Base-by-base conservation (phyloP, 1,284 basidiomycete species). In the Cutaneotrichosporon cavernicola region DNA sequence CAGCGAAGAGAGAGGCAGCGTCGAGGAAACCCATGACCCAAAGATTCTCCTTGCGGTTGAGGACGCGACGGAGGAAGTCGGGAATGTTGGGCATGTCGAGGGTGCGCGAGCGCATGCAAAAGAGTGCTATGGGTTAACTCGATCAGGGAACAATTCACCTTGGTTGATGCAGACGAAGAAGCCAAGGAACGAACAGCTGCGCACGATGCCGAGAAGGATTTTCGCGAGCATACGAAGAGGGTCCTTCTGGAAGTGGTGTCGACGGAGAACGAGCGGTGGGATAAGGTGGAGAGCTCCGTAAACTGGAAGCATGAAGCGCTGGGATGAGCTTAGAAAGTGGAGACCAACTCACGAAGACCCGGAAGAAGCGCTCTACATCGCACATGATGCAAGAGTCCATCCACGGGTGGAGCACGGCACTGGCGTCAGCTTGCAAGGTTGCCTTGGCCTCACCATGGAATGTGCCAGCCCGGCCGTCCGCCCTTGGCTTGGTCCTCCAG, bases 251-350 rank as follows among this genome's bases (percentile, higher is more conserved):
- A 80, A 69, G 31, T 73, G 69, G 50, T 77, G 71, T 10, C 80
- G 76, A 16, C 90, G 90, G 78, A 95, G 91, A 18, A 94, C 81
- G 13, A 94, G 80, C 65, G 88, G 84, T 0, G 96, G 96, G 38
- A 97, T 88, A 66, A 97, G 86, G 79, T 98, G 93, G 50, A 99
- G 82, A 0, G 92, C 93, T 22, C 91, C 88, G 72, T 98, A 99
- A 49, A 86, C 84, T 1, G 86, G 84, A 1, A 83, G 74, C 83
- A 94, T 94, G 89, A 89, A 95, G 72, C 75, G 69, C 56, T 58
- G 56, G 10, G 2, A 38, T 57, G 22, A 57, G 56, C 56, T 49
- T 7, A 26, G 26, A 26, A 26, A 26, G 26, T 26, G 26, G 26
- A 26, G 26, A 26, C 26, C 10, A 21, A 49, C 56, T 34, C 18